These are phyloP conservation scores for Pseudocercospora vitis DNA, from an alignment of 2,329 filamentous ascomycete genomes.

Conservation along the genomic window DNA sequence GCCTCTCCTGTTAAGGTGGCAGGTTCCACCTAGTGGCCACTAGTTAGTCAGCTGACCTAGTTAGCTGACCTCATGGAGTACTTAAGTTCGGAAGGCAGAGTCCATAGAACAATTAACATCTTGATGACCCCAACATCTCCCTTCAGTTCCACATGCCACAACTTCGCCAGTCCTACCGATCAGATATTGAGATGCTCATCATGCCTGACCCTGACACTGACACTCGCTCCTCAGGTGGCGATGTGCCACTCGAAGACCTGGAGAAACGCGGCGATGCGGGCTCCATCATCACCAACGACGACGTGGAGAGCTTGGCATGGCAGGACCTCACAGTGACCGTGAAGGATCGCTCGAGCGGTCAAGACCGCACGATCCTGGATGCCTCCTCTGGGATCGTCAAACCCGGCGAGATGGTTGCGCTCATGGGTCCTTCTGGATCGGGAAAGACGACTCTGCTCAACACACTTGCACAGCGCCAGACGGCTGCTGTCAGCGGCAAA, in stretches of 20 bases:
- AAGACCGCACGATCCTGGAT: conserved; percentile 45
- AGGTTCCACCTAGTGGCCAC: too few relatives aligned
- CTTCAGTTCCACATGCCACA: conserved; percentile 17
- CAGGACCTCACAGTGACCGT: conserved; percentile 64
- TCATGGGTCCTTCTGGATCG: conserved; percentile 70
- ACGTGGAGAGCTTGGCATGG: conserved; percentile 64
- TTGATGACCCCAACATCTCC: conserved; percentile 5
- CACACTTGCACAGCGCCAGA: conserved; percentile 64
- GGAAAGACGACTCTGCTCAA: conserved; percentile 85
- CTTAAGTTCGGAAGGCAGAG: too few relatives aligned
- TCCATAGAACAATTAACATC: background rate
- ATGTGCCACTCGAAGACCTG: conserved; percentile 20
- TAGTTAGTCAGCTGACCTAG: too few relatives aligned
- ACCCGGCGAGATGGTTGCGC: conserved; percentile 68
- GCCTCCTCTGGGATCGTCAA: conserved; percentile 23
- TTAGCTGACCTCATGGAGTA: too few relatives aligned
- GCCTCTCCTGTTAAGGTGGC: too few relatives aligned
- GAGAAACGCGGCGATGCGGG: conserved; percentile 20
- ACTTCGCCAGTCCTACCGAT: conserved; percentile 20
- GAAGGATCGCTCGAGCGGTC: conserved; percentile 63
- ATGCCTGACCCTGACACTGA: conserved; percentile 19
- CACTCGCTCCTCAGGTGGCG: conserved; percentile 9
- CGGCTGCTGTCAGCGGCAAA: conserved; percentile 50
- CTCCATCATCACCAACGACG: conserved; percentile 55
- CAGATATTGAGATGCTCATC: conserved; percentile 28